phyloP scores from a whole-genome alignment of 805 yeast genomes.

The Saccharomycopsis fibuligera region DNA sequence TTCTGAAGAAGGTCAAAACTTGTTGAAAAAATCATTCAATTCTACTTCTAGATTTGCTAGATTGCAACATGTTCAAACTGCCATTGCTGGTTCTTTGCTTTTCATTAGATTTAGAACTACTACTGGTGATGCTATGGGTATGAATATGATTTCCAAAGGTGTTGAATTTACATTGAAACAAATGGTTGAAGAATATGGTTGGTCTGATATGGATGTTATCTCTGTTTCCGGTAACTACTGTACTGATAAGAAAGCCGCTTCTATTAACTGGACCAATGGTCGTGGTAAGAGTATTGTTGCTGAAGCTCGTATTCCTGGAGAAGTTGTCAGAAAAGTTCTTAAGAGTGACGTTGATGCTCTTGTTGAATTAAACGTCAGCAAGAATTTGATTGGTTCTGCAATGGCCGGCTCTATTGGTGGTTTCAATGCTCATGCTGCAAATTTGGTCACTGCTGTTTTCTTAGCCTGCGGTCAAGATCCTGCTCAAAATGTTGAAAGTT shows the following conservation, averaged over 20 bases:
- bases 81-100: slow-evolving; percentile 86
- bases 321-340: slow-evolving; percentile 71
- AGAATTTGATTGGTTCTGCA: slow-evolving; percentile 92
- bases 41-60: slow-evolving; percentile 97
- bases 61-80: slow-evolving; percentile 83
- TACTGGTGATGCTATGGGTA: slow-evolving; percentile 99
- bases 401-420: slow-evolving; percentile 99
- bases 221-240: slow-evolving; percentile 97
- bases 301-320: slow-evolving; percentile 83
- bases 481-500: slow-evolving; percentile 97
- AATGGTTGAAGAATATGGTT: slow-evolving; percentile 85
- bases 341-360: slow-evolving; percentile 90
- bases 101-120: slow-evolving; percentile 95
- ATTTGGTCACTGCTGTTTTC: slow-evolving; percentile 87
- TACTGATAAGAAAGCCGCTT: slow-evolving; percentile 96
- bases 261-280: slow-evolving; percentile 98
- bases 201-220: slow-evolving; percentile 87
- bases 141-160: slow-evolving; percentile 99
- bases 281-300: slow-evolving; percentile 98
- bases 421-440: slow-evolving; percentile 97
- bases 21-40: slow-evolving; percentile 82
- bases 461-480: slow-evolving; percentile 99
- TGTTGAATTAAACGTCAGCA: slow-evolving; percentile 81
- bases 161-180: slow-evolving; percentile 79
- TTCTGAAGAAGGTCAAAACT: slow-evolving; percentile 84